Evolutionary conservation across 768 basidiomycete species (phyloP), one percentile per base, ranked within the genome.

Genomic region (Pisolithus albus): DNA sequence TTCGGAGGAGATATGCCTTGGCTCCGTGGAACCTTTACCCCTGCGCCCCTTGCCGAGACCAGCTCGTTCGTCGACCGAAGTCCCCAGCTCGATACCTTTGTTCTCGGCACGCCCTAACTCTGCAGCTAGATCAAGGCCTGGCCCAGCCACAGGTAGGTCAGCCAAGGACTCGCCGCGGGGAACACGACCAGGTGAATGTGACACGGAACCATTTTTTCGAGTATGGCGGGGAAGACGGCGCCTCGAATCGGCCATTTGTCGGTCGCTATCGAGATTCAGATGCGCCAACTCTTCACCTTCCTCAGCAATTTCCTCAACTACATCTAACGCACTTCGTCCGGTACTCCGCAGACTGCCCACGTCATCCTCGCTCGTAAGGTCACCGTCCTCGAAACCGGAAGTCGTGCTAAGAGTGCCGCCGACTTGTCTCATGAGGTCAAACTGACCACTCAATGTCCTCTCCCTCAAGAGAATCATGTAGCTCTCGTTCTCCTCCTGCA

Each of bases 401-500:
- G 71, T 66, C 38, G 64, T 69, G 18, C 67, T 66, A n/a, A 63
- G 64, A 47, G 67, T 70, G 41, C 72, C 78, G 39, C 79, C 81
- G 32, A 86, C 83, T 66, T 84, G 81, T 59, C 75, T 82, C 64
- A 83, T 73, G 55, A 89, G 71, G 64, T 91, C 85, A 64, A 88
- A 90, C 59, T 89, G 87, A 4, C 95, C 95, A 57, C 78, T 92
- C 41, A 98, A 68, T 0, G 96, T 97, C 72, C 81, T 85, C 71
- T 98, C 94, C 55, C 90, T 77, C 23, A 98, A 72, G 37, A 99
- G 77, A 55, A 94, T 90, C 79, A 95, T 92, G 72, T 92, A 99
- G 46, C 89, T 89, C 69, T 96, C 93, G 66, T 97, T 99, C 60
- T 98, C 94, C 67, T 98, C 93, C 68, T 93, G 91, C 38, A 92